phyloP scores from a whole-genome alignment of 768 basidiomycete genomes.

The Collybiopsis luxurians region DNA sequence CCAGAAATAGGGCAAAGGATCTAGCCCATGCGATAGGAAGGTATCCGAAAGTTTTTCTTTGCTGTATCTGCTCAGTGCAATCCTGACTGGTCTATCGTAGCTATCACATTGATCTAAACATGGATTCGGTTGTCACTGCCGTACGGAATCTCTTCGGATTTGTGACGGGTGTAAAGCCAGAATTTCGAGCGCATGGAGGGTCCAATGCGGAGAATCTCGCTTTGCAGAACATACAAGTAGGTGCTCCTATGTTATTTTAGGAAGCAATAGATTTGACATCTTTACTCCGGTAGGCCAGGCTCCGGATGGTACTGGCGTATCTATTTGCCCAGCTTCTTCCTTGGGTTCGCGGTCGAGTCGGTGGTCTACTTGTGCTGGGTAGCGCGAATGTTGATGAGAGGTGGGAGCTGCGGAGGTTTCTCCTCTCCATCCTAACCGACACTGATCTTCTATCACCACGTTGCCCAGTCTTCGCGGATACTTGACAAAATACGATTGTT shows the following conservation, averaged over 20 bases:
- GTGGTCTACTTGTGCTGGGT: constrained; percentile 92
- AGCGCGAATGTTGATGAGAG: constrained; percentile 99
- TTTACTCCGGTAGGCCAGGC: constrained; percentile 56
- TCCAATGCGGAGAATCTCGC: constrained; percentile 88
- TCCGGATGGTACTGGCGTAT: constrained; percentile 94
- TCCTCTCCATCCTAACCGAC: not conserved
- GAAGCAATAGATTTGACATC: not conserved
- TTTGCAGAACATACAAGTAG: constrained; percentile 92
- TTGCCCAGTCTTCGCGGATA: constrained; percentile 82
- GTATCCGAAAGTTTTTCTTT: constrained; percentile 47
- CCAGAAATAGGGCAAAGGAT: constrained; percentile 80
- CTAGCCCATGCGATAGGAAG: constrained; percentile 88
- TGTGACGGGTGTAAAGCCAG: constrained; percentile 62
- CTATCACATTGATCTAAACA: constrained; percentile 93
- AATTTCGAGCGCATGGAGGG: constrained; percentile 87
- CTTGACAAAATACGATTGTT: constrained; percentile 97
- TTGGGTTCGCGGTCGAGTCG: constrained; percentile 81
- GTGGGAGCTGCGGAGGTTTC: constrained; percentile 31
- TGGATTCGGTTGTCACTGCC: constrained; percentile 88
- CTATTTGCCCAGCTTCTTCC: constrained; percentile 94
- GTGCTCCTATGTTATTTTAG: not conserved
- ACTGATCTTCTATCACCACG: not conserved
- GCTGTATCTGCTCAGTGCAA: no score
- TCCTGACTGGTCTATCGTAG: constrained; percentile 34
- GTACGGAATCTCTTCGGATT: constrained; percentile 79